phyloP scores from a whole-genome alignment of 441 rosid species.

The Populus hybrid region DNA sequence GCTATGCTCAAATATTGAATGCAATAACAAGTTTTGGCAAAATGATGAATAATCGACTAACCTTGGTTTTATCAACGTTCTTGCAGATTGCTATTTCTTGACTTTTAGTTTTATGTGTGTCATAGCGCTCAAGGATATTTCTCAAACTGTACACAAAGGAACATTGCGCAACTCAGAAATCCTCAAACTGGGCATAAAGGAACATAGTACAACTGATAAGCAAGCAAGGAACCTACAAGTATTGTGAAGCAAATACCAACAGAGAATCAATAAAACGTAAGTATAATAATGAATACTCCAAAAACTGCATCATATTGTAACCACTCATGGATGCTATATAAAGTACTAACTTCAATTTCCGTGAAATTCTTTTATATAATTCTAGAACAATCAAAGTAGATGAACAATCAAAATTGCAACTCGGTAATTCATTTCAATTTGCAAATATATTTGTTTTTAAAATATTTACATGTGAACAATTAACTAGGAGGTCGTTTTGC shows the following conservation, averaged over 20 bases:
- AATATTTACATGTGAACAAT: not conserved
- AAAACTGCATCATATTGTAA: not conserved
- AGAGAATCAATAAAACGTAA: not conserved
- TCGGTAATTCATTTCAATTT: not conserved
- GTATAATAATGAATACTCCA: not conserved
- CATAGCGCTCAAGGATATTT: conserved; percentile 20
- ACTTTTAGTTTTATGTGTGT: conserved; percentile 3
- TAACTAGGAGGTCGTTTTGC: no score
- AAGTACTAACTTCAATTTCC: not conserved
- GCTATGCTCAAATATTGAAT: not conserved
- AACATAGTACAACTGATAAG: not conserved
- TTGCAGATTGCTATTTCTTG: conserved; percentile 19
- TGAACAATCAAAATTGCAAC: not conserved
- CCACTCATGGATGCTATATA: not conserved
- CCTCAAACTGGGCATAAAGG: not conserved
- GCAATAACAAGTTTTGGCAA: not conserved
- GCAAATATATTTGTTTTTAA: not conserved
- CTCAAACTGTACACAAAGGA: conserved; percentile 20
- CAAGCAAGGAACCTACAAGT: not conserved
- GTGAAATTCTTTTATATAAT: not conserved
- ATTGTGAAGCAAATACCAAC: not conserved
- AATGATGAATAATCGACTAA: not conserved
- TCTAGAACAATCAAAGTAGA: not conserved
- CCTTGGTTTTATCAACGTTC: conserved; percentile 11
- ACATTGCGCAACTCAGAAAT: not conserved